Evolutionary conservation across 306 rosid species (phyloP).

Genomic region (Citrullus mucosospermus): DNA sequence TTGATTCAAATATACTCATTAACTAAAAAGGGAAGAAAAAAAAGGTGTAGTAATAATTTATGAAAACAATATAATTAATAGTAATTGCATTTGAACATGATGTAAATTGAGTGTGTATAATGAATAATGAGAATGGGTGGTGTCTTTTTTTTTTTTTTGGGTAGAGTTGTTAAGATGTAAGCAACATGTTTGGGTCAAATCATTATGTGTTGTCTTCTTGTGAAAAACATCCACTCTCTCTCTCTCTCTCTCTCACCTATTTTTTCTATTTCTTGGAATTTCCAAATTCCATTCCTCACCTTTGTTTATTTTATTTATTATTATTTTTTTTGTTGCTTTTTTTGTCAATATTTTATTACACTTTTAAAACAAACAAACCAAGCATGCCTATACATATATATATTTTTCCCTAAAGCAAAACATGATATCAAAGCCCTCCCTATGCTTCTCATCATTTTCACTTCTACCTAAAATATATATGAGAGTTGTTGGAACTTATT

Average conservation of each 20-base stretch:
- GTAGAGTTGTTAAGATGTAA: neutral
- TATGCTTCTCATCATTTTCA: too few species aligned
- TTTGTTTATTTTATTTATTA: too few species aligned
- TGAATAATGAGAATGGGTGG: neutral
- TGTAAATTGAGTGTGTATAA: neutral
- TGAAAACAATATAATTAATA: neutral
- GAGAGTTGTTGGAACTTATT: too few species aligned
- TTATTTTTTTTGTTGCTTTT: too few species aligned
- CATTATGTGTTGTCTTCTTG: neutral
- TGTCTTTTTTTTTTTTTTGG: neutral
- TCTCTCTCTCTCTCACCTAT: neutral
- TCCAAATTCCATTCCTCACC: neutral
- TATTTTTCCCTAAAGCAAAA: neutral
- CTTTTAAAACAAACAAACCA: neutral
- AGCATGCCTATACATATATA: neutral
- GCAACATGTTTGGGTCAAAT: constrained; percentile 2
- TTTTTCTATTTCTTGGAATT: neutral
- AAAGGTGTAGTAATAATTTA: neutral
- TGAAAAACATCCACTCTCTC: neutral
- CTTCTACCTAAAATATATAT: too few species aligned
- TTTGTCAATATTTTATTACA: neutral
- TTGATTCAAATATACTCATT: too few species aligned
- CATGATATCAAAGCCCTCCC: neutral
- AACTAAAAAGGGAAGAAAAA: too few species aligned
- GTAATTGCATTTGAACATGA: neutral